Evolutionary conservation across 495 filamentous ascomycete genomes (phyloP), one percentile per base, ranked within the genome.

Genomic region (Neurospora sp.): DNA sequence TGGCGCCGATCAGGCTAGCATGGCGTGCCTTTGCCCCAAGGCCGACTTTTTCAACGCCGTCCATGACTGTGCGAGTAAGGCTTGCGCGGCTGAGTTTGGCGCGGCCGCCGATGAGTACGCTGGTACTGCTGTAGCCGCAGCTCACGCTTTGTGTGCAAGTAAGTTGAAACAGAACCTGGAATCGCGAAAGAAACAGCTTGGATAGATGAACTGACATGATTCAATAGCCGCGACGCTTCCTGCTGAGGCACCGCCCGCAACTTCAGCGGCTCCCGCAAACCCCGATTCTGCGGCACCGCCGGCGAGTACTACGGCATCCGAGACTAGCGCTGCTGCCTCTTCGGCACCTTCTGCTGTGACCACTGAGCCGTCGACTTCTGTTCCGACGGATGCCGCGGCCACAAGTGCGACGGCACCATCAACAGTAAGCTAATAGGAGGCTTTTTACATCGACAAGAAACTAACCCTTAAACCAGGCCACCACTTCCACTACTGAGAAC

Each of bases 61-160:
- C 27, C 66, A 39, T 5, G 78, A 77, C 42, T 80, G 75, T 73
- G 79, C 73, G 2, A 71, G 70, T 0, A 23, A 75, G 5, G 40
- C 72, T 10, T 83, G 80, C 71, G 77, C 74, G 18, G 54, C 69
- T 23, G 46, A 73, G 4, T 35, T 40, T 16, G 54, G 49, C 12
- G 49, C n/a, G 49, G 20, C 9, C 9, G 46, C 46, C 46, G 20
- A 7, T 62, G 23, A 31, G 46, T 0, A 35, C 54, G 54, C 54
- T 35, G 54, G 41, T 7, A 74, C 72, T 3, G 78, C 79, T 20
- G 70, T 40, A 2, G 69, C 35, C n/a, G 75, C 75, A 3, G 79
- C 44, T 0, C n/a, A 27, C 6, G 74, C 76, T 9, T 27, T 79
- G 20, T 85, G 84, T 74, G 79, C 81, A 71, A 74, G 84, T 85